Conservation (phyloP, 768 basidiomycete genomes). For the Pluteus cervinus region DNA sequence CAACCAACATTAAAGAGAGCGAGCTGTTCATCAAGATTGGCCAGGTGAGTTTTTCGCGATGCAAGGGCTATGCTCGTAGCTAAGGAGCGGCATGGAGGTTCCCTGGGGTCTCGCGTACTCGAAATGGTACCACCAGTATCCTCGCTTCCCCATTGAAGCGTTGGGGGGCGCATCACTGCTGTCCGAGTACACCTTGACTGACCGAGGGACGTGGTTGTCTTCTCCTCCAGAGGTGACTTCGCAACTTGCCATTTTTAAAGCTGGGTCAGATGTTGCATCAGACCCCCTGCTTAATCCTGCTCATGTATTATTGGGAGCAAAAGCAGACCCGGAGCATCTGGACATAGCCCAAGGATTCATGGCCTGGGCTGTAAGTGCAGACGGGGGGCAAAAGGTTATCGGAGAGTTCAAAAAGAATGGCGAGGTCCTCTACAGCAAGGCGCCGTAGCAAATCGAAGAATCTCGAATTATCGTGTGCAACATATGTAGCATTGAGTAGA, state of each 20-base stretch:
- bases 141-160: conserved; percentile 44
- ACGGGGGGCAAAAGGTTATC: conserved; percentile 41
- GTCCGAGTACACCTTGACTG: conserved; percentile 48
- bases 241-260: conserved; percentile 30
- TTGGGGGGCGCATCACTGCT: conserved; percentile 39
- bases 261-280: conserved; percentile 30
- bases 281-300: conserved; percentile 46
- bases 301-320: conserved; percentile 31
- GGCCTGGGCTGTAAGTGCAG: conserved; percentile 31
- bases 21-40: conserved; percentile 42
- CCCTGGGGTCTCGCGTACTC: conserved; percentile 50
- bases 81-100: conserved; percentile 24
- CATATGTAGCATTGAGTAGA: conserved; percentile 1
- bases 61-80: not conserved
- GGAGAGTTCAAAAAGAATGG: conserved; percentile 29
- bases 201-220: conserved; percentile 45
- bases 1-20: conserved; percentile 55
- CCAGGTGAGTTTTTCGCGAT: conserved; percentile 25
- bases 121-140: conserved; percentile 56
- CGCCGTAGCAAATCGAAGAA: conserved; percentile 18
- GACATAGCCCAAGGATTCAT: conserved; percentile 33
- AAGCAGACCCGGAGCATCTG: conserved; percentile 16
- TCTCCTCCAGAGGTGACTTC: conserved; percentile 25
- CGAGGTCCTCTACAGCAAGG: conserved; percentile 23
- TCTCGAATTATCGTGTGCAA: not conserved